Evolutionary conservation across 345 rosid genomes (phyloP).

Genomic region (Aquilaria yunnanensis): DNA sequence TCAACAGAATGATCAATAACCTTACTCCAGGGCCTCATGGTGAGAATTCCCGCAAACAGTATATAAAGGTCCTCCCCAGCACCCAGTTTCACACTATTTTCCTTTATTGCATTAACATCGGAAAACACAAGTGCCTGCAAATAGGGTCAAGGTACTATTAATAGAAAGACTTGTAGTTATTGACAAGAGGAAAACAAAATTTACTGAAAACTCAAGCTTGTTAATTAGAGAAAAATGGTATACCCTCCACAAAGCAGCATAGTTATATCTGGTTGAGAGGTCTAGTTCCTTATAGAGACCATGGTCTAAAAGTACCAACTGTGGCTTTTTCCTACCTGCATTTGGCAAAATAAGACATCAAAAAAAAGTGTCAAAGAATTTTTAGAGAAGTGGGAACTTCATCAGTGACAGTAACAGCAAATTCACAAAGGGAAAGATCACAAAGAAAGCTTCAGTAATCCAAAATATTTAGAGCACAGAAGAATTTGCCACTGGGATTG

Average conservation of each 20-base stretch:
- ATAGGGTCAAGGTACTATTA: slow-evolving; percentile 9
- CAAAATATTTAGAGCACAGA: too few species aligned
- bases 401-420: not conserved
- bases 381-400: not conserved
- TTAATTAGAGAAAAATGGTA: not conserved
- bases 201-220: slow-evolving; percentile 2
- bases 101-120: slow-evolving; percentile 79
- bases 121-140: slow-evolving; percentile 68
- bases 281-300: slow-evolving; percentile 94
- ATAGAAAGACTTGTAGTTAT: slow-evolving; percentile 1
- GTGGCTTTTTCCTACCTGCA: slow-evolving; percentile 71
- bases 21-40: slow-evolving; percentile 93
- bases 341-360: slow-evolving; percentile 2
- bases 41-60: slow-evolving; percentile 79
- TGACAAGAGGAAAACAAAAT: slow-evolving; percentile 4
- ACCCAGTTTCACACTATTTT: slow-evolving; percentile 74
- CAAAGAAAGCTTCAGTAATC: slow-evolving; percentile 2
- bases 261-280: slow-evolving; percentile 60
- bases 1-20: slow-evolving; percentile 71
- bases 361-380: not conserved
- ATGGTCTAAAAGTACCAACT: slow-evolving; percentile 80
- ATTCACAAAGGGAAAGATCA: not conserved
- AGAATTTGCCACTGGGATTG: too few species aligned
- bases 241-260: slow-evolving; percentile 92
- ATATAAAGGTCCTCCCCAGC: slow-evolving; percentile 90